phyloP scores from a whole-genome alignment of 306 rosid species.

The Heteromeles arbutifolia region DNA sequence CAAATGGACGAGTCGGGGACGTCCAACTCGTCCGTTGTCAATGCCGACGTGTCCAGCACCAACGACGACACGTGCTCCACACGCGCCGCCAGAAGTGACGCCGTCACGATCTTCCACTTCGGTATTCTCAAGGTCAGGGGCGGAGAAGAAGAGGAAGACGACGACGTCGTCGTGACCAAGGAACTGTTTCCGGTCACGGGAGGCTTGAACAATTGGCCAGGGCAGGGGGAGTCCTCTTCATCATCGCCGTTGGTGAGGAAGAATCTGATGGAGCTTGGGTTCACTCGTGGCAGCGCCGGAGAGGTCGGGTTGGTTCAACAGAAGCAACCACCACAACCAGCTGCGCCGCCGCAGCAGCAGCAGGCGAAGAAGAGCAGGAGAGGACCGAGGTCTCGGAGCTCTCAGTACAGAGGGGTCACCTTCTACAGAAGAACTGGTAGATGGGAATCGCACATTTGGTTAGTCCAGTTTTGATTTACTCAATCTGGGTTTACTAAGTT shows the following conservation, averaged over 20 bases:
- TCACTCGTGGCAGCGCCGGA: slow-evolving; percentile 39
- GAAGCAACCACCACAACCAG: slow-evolving; percentile 12
- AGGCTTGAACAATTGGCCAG: slow-evolving; percentile 38
- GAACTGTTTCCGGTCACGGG: slow-evolving; percentile 61
- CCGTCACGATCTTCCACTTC: slow-evolving; percentile 69
- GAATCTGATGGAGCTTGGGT: slow-evolving; percentile 62
- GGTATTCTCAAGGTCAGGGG: slow-evolving; percentile 67
- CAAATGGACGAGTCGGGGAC: slow-evolving; percentile 93
- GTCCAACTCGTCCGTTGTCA: slow-evolving; percentile 87
- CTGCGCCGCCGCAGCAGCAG: slow-evolving; percentile 26
- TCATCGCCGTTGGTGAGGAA: slow-evolving; percentile 36
- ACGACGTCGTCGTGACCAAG: slow-evolving; percentile 41
- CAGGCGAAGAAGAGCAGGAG: slow-evolving; percentile 86
- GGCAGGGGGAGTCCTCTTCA: slow-evolving; percentile 43
- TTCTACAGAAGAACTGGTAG: slow-evolving; percentile 98
- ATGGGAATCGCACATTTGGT: slow-evolving; percentile 99
- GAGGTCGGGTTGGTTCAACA: slow-evolving; percentile 46
- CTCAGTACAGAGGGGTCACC: slow-evolving; percentile 98
- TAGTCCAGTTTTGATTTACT: not conserved
- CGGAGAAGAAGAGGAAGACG: slow-evolving; percentile 7
- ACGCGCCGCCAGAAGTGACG: slow-evolving; percentile 49
- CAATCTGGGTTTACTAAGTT: not conserved
- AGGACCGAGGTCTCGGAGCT: slow-evolving; percentile 97
- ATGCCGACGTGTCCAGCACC: slow-evolving; percentile 83
- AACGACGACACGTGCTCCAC: slow-evolving; percentile 84